Conservation (phyloP, 768 basidiomycete species). For the Rhizopogon roseolus region DNA sequence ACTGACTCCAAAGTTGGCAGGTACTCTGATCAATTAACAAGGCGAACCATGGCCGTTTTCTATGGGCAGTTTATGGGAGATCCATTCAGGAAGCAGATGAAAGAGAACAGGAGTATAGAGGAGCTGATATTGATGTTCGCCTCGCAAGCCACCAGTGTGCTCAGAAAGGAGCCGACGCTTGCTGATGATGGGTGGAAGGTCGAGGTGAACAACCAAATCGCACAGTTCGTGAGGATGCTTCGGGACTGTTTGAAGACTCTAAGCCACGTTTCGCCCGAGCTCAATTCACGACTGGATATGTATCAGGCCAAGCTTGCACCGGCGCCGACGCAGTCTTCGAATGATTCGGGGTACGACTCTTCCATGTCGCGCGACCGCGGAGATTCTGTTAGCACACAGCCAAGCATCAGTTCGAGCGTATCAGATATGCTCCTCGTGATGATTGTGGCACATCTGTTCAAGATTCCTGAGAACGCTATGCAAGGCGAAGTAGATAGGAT, state of each 20-base stretch:
- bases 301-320: constrained; percentile 81
- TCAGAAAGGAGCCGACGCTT: constrained; percentile 86
- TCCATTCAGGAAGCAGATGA: constrained; percentile 83
- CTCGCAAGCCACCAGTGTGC: constrained; percentile 78
- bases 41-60: constrained; percentile 88
- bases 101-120: constrained; percentile 95
- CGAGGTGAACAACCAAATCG: constrained; percentile 90
- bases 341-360: constrained; percentile 66
- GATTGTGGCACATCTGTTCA: constrained; percentile 69
- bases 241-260: constrained; percentile 71
- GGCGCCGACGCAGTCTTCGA: constrained; percentile 49
- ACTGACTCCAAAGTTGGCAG: constrained; percentile 32
- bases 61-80: constrained; percentile 88
- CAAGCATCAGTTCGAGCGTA: constrained; percentile 42
- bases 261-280: constrained; percentile 79
- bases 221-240: constrained; percentile 81
- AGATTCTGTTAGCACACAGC: constrained; percentile 39
- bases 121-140: constrained; percentile 97
- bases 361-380: constrained; percentile 52
- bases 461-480: constrained; percentile 60
- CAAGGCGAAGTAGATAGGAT: constrained; percentile 73
- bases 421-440: constrained; percentile 75
- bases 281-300: constrained; percentile 75
- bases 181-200: constrained; percentile 88
- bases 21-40: constrained; percentile 85